Conservation (phyloP, 495 filamentous ascomycete genomes). For the Penicillium riverlandense region DNA sequence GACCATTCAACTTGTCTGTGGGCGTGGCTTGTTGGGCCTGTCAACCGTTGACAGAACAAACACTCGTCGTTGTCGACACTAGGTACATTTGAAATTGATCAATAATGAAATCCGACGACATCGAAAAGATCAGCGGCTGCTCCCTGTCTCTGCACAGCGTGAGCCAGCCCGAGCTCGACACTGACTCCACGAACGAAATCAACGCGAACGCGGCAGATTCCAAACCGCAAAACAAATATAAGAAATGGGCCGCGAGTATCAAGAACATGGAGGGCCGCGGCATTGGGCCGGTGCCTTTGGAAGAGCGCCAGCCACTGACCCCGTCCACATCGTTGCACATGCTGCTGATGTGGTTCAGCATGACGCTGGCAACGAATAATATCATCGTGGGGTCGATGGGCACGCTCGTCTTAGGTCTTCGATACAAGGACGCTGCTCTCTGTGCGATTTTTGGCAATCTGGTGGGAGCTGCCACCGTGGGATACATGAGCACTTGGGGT, state of each 20-base stretch:
- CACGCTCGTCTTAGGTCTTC: slow-evolving; percentile 53
- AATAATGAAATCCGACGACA: slow-evolving; percentile 10
- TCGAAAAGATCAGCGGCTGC: slow-evolving; percentile 15
- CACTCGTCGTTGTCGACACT: neutral
- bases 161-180: slow-evolving; percentile 12
- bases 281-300: slow-evolving; percentile 55
- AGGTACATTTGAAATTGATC: too few relatives aligned
- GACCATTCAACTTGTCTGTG: neutral
- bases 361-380: slow-evolving; percentile 68
- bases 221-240: slow-evolving; percentile 14
- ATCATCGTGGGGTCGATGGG: slow-evolving; percentile 64
- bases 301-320: slow-evolving; percentile 39
- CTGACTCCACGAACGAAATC: slow-evolving; percentile 10
- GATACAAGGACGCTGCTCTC: slow-evolving; percentile 59
- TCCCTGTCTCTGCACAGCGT: slow-evolving; percentile 11
- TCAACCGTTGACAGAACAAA: neutral
- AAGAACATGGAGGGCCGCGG: slow-evolving; percentile 58
- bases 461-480: slow-evolving; percentile 52
- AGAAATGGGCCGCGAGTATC: slow-evolving; percentile 29
- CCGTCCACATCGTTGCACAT: slow-evolving; percentile 47
- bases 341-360: slow-evolving; percentile 63
- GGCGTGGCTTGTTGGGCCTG: too few relatives aligned
- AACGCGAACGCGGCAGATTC: slow-evolving; percentile 1
- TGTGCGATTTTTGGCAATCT: slow-evolving; percentile 56
- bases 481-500: slow-evolving; percentile 70